phyloP scores from a whole-genome alignment of 1,284 basidiomycete genomes.

The Ustilago tritici region DNA sequence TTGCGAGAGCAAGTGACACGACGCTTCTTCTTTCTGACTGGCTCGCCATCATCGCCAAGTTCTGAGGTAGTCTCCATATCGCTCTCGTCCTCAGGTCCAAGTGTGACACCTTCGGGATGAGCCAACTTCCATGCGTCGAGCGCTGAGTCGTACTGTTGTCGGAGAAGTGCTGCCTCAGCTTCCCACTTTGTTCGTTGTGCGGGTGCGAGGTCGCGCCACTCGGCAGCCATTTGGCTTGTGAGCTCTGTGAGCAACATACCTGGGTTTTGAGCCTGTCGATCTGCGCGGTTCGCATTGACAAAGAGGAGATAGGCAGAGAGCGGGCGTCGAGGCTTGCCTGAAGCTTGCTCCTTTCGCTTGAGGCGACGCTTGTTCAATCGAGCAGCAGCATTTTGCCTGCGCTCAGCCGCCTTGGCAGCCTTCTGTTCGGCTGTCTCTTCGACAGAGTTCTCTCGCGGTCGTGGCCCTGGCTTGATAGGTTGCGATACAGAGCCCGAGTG shows the following conservation, averaged over 20 bases:
- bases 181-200: conserved; percentile 41
- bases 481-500: conserved; percentile 5
- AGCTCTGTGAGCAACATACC: conserved; percentile 35
- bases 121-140: conserved; percentile 39
- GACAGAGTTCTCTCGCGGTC: not conserved
- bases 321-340: conserved; percentile 42
- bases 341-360: conserved; percentile 46
- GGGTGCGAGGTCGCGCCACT: conserved; percentile 38
- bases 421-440: conserved; percentile 20
- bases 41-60: conserved; percentile 36
- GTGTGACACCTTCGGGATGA: conserved; percentile 38
- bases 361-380: conserved; percentile 40
- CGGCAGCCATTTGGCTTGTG: conserved; percentile 42
- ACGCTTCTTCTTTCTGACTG: conserved; percentile 36
- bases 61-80: conserved; percentile 51
- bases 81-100: conserved; percentile 46
- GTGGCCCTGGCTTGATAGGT: conserved; percentile 15
- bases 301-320: conserved; percentile 49
- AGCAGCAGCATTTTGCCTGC: conserved; percentile 22
- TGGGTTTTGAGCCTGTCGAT: conserved; percentile 31
- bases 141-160: conserved; percentile 39
- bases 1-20: conserved; percentile 24
- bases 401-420: conserved; percentile 18
- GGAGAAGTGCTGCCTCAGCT: conserved; percentile 29
- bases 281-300: conserved; percentile 45